Percentiles rank a stretch among this genome's conserved stretches.
These are phyloP conservation scores for Hansfordia pulvinata DNA, from an alignment of 2,329 filamentous ascomycete genomes.

Conservation along the genomic window DNA sequence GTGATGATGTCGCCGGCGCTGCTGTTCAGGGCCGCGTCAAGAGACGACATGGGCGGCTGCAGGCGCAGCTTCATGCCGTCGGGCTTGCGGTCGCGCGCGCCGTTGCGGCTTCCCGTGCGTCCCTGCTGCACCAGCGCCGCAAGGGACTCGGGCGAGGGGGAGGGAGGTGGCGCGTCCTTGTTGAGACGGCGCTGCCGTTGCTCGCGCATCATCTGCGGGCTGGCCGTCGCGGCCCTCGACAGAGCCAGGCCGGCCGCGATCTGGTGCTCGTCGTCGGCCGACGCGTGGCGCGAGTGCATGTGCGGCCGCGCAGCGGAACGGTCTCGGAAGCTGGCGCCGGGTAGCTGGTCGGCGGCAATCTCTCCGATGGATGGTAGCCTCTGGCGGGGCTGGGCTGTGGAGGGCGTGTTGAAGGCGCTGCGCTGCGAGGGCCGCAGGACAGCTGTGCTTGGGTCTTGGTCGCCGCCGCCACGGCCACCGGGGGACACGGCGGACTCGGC, in stretches of 20 bases:
- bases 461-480: slow-evolving; percentile 43
- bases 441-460: slow-evolving; percentile 53
- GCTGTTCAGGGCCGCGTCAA: slow-evolving; percentile 35
- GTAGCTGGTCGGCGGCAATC: slow-evolving; percentile 33
- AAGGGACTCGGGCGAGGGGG: slow-evolving; percentile 52
- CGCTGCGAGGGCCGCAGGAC: slow-evolving; percentile 54
- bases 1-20: no score
- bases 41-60: slow-evolving; percentile 50
- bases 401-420: slow-evolving; percentile 56
- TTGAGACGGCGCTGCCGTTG: slow-evolving; percentile 22
- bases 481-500: slow-evolving; percentile 67
- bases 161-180: slow-evolving; percentile 48
- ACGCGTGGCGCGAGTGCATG: slow-evolving; percentile 20
- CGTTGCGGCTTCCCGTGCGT: slow-evolving; percentile 47
- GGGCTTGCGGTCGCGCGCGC: slow-evolving; percentile 68
- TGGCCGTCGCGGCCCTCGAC: slow-evolving; percentile 53
- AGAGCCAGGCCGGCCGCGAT: slow-evolving; percentile 35
- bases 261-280: slow-evolving; percentile 26
- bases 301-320: no score
- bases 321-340: no score
- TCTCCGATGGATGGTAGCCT: slow-evolving; percentile 72
- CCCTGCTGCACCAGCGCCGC: slow-evolving; percentile 46
- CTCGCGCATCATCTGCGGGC: slow-evolving; percentile 49
- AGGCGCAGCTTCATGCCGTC: slow-evolving; percentile 54
- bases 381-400: slow-evolving; percentile 50